These are phyloP conservation scores for Forsythia suspensa DNA, from an alignment of 257 asterid species.

Conservation along the genomic window DNA sequence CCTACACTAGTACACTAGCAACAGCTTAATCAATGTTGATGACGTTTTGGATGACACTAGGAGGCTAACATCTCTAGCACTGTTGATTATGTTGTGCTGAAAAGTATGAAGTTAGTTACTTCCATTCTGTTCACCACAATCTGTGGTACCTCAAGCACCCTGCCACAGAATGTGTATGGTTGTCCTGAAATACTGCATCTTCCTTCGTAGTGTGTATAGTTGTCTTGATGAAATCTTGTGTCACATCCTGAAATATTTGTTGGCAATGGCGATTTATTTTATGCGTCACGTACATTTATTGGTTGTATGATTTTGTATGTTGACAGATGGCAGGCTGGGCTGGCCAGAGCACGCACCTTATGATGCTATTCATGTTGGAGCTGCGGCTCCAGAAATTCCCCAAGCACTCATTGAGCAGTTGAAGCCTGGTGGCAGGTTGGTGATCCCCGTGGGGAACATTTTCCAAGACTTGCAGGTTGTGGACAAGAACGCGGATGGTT, in stretches of 20 bases:
- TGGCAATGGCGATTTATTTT: background rate
- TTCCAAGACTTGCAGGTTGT: slow-evolving; percentile 84
- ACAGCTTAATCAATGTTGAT: too few species aligned
- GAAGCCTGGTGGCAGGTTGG: slow-evolving; percentile 95
- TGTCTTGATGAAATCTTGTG: background rate
- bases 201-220: background rate
- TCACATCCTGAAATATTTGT: background rate
- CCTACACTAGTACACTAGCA: too few species aligned
- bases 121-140: background rate
- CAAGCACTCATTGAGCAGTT: slow-evolving; percentile 76
- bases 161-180: background rate
- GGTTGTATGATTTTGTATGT: background rate
- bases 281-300: background rate
- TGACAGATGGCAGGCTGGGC: slow-evolving; percentile 85
- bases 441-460: slow-evolving; percentile 82
- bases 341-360: slow-evolving; percentile 91
- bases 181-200: background rate
- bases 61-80: too few species aligned
- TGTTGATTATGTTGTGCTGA: too few species aligned
- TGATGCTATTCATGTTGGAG: slow-evolving; percentile 97
- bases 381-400: slow-evolving; percentile 91
- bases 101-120: too few species aligned
- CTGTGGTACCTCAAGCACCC: background rate
- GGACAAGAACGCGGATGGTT: slow-evolving; percentile 76
- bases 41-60: too few species aligned